Conservation (phyloP, 495 filamentous ascomycete genomes). For the Friedmanniomyces endolithicus region DNA sequence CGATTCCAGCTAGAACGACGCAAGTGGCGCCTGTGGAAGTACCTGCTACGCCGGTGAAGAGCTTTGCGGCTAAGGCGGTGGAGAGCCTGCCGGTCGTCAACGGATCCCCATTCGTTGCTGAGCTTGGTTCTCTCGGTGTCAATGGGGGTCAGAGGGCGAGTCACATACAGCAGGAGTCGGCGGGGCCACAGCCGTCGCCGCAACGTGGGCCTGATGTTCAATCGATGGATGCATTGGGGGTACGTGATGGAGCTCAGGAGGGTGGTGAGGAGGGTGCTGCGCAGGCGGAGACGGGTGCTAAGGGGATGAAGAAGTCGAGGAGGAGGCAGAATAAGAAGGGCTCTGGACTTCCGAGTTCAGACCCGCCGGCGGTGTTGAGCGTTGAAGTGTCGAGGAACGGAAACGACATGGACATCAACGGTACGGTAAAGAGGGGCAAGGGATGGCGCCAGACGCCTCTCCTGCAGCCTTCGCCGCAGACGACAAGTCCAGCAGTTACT, state of each 20-base stretch:
- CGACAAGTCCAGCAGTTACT: constrained; percentile 22
- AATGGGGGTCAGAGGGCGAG: not conserved
- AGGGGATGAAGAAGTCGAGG: constrained; percentile 15
- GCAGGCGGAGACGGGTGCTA: not conserved
- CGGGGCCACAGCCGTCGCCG: constrained; percentile 2
- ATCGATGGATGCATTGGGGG: not conserved
- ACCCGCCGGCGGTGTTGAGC: constrained; percentile 18
- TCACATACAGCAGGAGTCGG: not conserved
- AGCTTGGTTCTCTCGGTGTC: constrained; percentile 6
- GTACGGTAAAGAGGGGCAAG: constrained; percentile 30
- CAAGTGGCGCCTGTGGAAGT: constrained; percentile 21
- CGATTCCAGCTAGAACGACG: constrained; percentile 1
- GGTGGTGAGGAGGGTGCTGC: not conserved
- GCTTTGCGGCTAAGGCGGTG: constrained; percentile 17
- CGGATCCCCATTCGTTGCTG: constrained; percentile 25
- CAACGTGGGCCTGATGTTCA: not conserved
- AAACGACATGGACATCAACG: constrained; percentile 21
- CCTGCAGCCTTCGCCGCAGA: constrained; percentile 38
- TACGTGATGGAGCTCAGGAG: not conserved
- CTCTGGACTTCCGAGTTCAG: not conserved
- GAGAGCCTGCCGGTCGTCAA: constrained; percentile 25
- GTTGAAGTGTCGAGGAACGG: constrained; percentile 21
- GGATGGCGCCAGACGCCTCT: constrained; percentile 82
- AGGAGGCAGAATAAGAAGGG: constrained; percentile 20
- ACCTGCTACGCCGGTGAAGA: constrained; percentile 28